phyloP scores from a whole-genome alignment of 768 basidiomycete species.

The Auriscalpium orientale region DNA sequence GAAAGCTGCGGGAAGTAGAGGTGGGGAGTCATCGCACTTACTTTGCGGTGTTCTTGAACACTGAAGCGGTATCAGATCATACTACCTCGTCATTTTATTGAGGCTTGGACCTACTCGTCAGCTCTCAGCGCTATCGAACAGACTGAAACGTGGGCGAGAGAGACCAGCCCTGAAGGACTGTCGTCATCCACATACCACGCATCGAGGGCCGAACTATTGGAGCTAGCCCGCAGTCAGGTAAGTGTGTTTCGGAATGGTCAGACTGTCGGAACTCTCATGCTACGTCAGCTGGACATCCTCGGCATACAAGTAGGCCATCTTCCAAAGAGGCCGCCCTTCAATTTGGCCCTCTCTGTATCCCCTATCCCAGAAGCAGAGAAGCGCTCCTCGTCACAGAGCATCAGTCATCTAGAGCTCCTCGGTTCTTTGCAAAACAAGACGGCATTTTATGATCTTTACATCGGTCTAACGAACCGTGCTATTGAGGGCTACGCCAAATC shows the following conservation, averaged over 20 bases:
- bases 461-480: constrained; percentile 66
- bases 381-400: constrained; percentile 22
- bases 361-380: constrained; percentile 15
- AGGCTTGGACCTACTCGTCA: constrained; percentile 92
- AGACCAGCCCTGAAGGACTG: constrained; percentile 38
- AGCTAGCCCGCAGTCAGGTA: constrained; percentile 86
- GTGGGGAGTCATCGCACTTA: constrained; percentile 31
- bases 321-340: constrained; percentile 68
- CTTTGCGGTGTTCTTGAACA: too few relatives aligned
- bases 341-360: constrained; percentile 32
- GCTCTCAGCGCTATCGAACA: constrained; percentile 77
- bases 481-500: constrained; percentile 80
- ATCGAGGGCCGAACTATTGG: constrained; percentile 80
- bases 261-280: constrained; percentile 1
- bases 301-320: constrained; percentile 71
- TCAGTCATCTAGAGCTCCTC: constrained; percentile 57
- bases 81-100: constrained; percentile 68
- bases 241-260: constrained; percentile 6
- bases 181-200: constrained; percentile 53
- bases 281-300: constrained; percentile 69
- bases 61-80: constrained; percentile 29
- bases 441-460: constrained; percentile 73
- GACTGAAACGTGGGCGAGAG: constrained; percentile 64
- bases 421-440: constrained; percentile 47
- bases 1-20: constrained; percentile 66